Conservation (phyloP, 1,284 basidiomycete genomes). For the Ustilago trichophora region DNA sequence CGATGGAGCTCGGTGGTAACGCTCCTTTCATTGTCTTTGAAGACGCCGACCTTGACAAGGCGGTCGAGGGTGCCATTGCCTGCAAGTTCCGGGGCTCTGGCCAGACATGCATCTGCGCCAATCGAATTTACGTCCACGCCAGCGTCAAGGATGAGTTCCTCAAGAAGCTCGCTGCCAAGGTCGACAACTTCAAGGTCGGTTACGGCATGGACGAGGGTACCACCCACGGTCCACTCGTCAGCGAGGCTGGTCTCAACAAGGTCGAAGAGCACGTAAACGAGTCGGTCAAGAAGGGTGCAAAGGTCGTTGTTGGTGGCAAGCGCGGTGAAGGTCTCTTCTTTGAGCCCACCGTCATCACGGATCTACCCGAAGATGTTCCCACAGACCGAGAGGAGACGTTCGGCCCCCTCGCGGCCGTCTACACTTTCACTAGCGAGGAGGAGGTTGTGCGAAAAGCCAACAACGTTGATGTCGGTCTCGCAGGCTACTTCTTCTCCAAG, state of each 20-base stretch:
- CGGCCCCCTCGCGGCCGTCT: constrained; percentile 69
- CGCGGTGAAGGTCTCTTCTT: constrained; percentile 76
- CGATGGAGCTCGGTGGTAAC: constrained; percentile 74
- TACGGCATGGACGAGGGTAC: constrained; percentile 79
- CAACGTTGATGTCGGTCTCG: constrained; percentile 82
- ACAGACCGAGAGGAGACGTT: constrained; percentile 65
- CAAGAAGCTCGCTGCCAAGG: constrained; percentile 80
- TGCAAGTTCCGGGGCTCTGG: constrained; percentile 93
- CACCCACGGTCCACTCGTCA: constrained; percentile 94
- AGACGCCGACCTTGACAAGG: constrained; percentile 91
- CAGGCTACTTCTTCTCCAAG: constrained; percentile 70
- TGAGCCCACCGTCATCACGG: constrained; percentile 85
- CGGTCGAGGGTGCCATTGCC: constrained; percentile 84
- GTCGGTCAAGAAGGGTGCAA: constrained; percentile 82
- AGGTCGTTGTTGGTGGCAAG: constrained; percentile 86
- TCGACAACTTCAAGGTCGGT: constrained; percentile 89
- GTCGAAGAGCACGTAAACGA: constrained; percentile 86
- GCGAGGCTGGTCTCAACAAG: constrained; percentile 84
- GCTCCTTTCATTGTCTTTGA: constrained; percentile 96
- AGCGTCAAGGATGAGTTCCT: constrained; percentile 81
- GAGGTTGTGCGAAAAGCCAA: constrained; percentile 90
- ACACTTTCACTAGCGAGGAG: constrained; percentile 89
- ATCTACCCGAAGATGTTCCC: constrained; percentile 77
- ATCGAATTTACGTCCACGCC: constrained; percentile 73
- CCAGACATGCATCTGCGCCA: constrained; percentile 81